Evolutionary conservation across 2,329 filamentous ascomycete genomes (phyloP).

Genomic region (Ophiostoma tasmaniense): DNA sequence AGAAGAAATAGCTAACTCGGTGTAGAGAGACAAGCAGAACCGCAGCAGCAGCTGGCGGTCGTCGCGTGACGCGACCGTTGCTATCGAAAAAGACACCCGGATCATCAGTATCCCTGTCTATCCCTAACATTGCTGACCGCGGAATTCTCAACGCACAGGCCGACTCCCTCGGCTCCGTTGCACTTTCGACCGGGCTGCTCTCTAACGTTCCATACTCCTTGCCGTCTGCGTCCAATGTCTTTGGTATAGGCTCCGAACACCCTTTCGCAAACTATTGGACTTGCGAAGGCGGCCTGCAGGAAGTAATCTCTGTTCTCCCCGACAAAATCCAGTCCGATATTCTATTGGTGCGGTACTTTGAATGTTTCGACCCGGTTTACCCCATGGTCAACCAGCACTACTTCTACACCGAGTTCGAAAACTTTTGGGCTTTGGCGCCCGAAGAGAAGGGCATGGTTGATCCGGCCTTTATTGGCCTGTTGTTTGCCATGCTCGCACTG

Average conservation of each 20-base stretch:
- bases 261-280: constrained; percentile 83
- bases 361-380: constrained; percentile 70
- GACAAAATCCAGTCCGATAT: constrained; percentile 69
- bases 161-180: constrained; percentile 40
- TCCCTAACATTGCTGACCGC: constrained; percentile 50
- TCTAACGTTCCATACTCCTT: constrained; percentile 66
- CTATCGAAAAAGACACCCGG: constrained; percentile 40
- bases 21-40: constrained; percentile 49
- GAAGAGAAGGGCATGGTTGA: constrained; percentile 54
- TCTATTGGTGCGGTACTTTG: constrained; percentile 54
- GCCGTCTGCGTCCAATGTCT: constrained; percentile 65
- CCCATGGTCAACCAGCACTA: constrained; percentile 69
- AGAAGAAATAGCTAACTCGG: neutral
- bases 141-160: constrained; percentile 39
- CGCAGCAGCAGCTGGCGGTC: constrained; percentile 37
- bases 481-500: constrained; percentile 69
- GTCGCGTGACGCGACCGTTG: constrained; percentile 49
- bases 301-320: constrained; percentile 67
- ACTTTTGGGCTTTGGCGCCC: constrained; percentile 59
- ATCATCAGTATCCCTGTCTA: constrained; percentile 31
- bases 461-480: constrained; percentile 60
- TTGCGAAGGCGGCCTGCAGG: constrained; percentile 62
- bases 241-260: constrained; percentile 71
- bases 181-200: constrained; percentile 52
- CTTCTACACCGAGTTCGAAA: constrained; percentile 70